Evolutionary conservation across 163 green algal species (phyloP).

Genomic region (Chlamydomonas reinhardtii): DNA sequence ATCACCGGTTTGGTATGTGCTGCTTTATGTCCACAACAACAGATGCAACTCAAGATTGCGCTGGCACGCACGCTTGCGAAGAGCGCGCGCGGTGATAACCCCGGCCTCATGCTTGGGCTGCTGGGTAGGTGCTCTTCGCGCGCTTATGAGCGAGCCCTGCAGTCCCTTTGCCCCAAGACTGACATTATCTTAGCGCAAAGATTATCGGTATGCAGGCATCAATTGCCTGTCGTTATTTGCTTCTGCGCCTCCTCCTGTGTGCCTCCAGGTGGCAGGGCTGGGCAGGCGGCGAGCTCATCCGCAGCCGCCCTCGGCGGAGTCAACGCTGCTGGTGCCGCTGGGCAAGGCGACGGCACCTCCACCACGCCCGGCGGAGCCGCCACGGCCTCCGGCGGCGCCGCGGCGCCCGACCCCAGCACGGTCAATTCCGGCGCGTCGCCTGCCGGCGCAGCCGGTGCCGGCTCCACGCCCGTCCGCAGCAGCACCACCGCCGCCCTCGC

Average conservation of each 20-base stretch:
- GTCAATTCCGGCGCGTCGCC: background rate
- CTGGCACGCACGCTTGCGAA: slow-evolving; percentile 33
- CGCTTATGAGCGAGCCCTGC: no score
- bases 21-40: background rate
- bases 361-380: background rate
- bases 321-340: background rate
- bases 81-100: slow-evolving; percentile 28
- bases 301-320: background rate
- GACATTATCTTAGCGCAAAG: no score
- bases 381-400: background rate
- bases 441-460: background rate
- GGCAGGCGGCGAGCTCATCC: no score
- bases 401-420: background rate
- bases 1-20: no score
- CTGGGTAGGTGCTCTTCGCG: background rate
- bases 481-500: slow-evolving; percentile 11
- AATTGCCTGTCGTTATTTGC: no score
- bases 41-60: slow-evolving; percentile 51
- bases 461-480: background rate
- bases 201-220: no score
- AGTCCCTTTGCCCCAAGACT: no score
- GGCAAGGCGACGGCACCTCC: background rate
- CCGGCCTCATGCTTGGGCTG: background rate
- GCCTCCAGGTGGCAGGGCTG: no score
- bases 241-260: no score